Base-by-base conservation (phyloP, 176 grass and related monocot species). In the Triticum turgidum region DNA sequence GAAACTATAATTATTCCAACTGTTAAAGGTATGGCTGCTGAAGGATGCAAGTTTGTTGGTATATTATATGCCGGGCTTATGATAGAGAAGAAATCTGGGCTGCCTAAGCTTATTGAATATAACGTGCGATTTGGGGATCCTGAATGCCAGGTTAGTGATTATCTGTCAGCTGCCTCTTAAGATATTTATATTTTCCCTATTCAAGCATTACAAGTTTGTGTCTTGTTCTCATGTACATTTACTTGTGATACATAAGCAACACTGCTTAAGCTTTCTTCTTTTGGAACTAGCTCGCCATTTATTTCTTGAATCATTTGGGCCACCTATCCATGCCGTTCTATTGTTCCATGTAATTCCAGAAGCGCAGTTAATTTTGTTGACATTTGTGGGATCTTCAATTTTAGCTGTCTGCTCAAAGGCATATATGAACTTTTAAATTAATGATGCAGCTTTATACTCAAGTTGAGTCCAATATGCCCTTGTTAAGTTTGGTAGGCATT, bases 61-160 rank as follows among this genome's bases (percentile, higher is more conserved):
- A 91, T 92, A 73, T 62, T 98, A 54, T 98, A 92, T 69, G 93
- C 96, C 44, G 96, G 96, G 27, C 90, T 98, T 86, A 98, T 98
- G 91, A 91, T 95, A 11, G 96, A 98, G 84, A 95, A 94, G 82
- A 92, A 89, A 81, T 87, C 84, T 69, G 91, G 96, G 22, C 79
- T 98, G 38, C 93, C 96, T 80, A 98, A 95, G 86, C 94, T 95
- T 76, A 95, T 98, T 12, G 96, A 98, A 63, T 95, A 98, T 65
- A 98, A 95, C 68, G 96, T 94, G 7, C 84, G 93, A 38, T 98
- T 98, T 82, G 96, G 96, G 44, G 96, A 95, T 80, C 96, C 93
- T 54, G 91, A 98, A 90, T 98, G 96, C 30, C 93, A 98, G 91
- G 96, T 98, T 79, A 87, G 96, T 94, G 71, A 17, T 72, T 5